These are phyloP conservation scores for Pyrus communis DNA, from an alignment of 306 rosid genomes.

Conservation along the genomic window DNA sequence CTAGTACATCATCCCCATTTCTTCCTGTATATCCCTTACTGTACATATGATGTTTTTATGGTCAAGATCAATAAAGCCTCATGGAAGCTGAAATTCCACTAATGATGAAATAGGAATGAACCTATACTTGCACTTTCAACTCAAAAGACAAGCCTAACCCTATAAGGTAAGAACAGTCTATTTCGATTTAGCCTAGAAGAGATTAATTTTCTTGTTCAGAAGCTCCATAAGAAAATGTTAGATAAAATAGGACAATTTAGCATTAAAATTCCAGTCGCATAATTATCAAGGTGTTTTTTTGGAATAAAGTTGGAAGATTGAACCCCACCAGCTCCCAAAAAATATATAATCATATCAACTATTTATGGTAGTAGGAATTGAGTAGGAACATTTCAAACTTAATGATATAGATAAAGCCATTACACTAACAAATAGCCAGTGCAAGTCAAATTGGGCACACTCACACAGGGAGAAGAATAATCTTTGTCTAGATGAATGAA, in stretches of 20 bases:
- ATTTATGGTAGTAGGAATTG: neutral
- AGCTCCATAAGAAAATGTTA: neutral
- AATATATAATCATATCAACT: neutral
- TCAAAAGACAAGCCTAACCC: neutral
- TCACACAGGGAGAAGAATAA: constrained; percentile 71
- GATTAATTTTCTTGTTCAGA: neutral
- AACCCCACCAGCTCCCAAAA: neutral
- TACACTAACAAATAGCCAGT: neutral
- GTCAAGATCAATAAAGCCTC: neutral
- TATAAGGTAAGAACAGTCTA: neutral
- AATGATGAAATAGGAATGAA: neutral
- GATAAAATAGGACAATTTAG: neutral
- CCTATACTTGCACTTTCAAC: neutral
- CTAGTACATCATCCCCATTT: neutral
- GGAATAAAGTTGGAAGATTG: neutral
- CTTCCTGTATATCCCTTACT: neutral
- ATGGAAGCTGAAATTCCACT: neutral
- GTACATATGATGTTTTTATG: neutral
- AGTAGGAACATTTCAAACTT: neutral
- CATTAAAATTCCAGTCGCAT: neutral
- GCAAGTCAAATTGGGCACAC: constrained; percentile 30
- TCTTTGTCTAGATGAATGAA: constrained; percentile 53
- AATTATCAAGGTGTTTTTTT: neutral
- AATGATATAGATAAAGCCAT: neutral
- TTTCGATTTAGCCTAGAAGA: neutral